These are phyloP conservation scores for Termitomyces sp. DNA, from an alignment of 768 basidiomycete species.

Conservation along the genomic window DNA sequence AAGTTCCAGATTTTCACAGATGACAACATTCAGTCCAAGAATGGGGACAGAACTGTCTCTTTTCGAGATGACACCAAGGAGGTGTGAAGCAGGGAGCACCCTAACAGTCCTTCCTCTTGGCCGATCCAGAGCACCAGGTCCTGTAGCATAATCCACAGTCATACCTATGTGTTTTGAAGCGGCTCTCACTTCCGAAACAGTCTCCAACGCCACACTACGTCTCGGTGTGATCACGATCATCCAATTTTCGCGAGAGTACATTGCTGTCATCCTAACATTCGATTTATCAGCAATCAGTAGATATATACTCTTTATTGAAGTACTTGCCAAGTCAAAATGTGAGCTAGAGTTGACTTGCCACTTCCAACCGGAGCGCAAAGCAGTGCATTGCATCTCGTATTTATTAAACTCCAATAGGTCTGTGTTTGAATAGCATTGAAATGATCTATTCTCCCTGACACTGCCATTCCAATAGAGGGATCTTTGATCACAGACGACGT, in stretches of 20 bases:
- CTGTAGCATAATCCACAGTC: constrained; percentile 30
- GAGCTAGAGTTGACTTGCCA: constrained; percentile 77
- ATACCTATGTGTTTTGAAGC: constrained; percentile 37
- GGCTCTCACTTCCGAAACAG: constrained; percentile 47
- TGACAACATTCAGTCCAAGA: constrained; percentile 54
- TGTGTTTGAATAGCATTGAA: constrained; percentile 92
- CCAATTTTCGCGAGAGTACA: constrained; percentile 43
- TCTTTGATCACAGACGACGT: constrained; percentile 46
- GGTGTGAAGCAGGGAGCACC: constrained; percentile 50
- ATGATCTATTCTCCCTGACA: constrained; percentile 43
- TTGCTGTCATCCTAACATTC: constrained; percentile 50
- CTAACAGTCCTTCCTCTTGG: constrained; percentile 45
- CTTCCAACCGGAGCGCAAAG: constrained; percentile 76
- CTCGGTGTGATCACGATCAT: constrained; percentile 63
- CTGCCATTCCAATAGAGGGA: constrained; percentile 39
- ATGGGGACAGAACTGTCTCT: constrained; percentile 24
- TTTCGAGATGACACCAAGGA: constrained; percentile 42
- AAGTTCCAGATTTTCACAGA: constrained; percentile 85
- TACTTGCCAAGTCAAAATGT: constrained; percentile 70
- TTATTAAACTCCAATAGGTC: constrained; percentile 75
- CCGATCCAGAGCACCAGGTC: constrained; percentile 30
- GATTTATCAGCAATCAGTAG: constrained; percentile 8
- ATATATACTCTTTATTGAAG: not conserved
- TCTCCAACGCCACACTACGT: constrained; percentile 51
- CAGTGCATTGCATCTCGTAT: constrained; percentile 64